A percentile compares a stretch with the other conserved stretches of the same genome.
These are phyloP conservation scores for Saccharomyces paradoxus DNA, from an alignment of 805 yeast genomes.

Conservation along the genomic window DNA sequence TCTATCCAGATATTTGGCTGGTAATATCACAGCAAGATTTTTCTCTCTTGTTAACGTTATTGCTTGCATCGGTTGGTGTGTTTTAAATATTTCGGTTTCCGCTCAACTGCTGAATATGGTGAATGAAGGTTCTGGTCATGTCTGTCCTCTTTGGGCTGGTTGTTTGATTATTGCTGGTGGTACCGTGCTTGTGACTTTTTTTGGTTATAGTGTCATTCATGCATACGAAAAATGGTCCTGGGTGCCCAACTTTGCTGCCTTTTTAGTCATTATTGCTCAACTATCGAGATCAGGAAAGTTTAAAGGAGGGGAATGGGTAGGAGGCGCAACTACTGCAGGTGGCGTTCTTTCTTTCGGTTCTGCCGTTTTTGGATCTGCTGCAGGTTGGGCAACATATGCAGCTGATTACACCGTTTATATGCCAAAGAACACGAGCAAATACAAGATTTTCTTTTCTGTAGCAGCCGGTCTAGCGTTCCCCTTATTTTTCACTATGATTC, in stretches of 20 bases:
- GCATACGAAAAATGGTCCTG: constrained; percentile 76
- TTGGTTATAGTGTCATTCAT: constrained; percentile 81
- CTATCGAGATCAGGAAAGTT: constrained; percentile 61
- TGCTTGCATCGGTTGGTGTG: constrained; percentile 93
- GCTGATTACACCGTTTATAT: constrained; percentile 88
- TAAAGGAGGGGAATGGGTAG: constrained; percentile 38
- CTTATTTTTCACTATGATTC: constrained; percentile 57
- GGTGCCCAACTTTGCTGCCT: constrained; percentile 69
- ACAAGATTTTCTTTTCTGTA: constrained; percentile 56
- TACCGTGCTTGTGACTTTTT: constrained; percentile 66
- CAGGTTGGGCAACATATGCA: constrained; percentile 94
- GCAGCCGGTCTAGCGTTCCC: constrained; percentile 57
- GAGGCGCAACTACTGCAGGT: constrained; percentile 68
- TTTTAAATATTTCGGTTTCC: constrained; percentile 81
- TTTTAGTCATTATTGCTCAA: constrained; percentile 72
- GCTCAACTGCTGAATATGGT: constrained; percentile 77
- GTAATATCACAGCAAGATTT: constrained; percentile 66
- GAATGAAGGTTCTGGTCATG: constrained; percentile 39
- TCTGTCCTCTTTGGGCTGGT: constrained; percentile 85
- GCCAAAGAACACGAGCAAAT: constrained; percentile 52
- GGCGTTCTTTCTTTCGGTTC: constrained; percentile 73
- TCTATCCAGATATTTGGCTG: constrained; percentile 67
- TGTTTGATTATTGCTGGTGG: constrained; percentile 60
- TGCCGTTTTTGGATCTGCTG: constrained; percentile 76
- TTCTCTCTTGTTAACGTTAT: constrained; percentile 69